Evolutionary conservation across 805 yeast genomes (phyloP).

Genomic region (Candida jianshihensis): DNA sequence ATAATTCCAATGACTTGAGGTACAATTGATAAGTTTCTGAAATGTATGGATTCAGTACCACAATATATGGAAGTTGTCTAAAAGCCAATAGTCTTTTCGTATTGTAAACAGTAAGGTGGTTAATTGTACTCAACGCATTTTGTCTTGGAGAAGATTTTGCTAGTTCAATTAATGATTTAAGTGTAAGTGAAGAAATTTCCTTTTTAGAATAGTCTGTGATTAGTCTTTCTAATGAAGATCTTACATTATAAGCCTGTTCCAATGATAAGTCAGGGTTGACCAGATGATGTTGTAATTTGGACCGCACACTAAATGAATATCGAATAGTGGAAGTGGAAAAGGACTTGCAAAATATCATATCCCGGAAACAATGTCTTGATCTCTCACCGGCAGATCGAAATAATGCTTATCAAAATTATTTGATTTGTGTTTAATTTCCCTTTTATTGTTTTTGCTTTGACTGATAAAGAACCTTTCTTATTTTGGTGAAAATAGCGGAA

Average conservation of each 20-base stretch:
- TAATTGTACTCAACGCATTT: conserved; percentile 46
- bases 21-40: conserved; percentile 71
- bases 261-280: conserved; percentile 25
- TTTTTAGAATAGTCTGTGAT: conserved; percentile 49
- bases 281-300: conserved; percentile 18
- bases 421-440: no score
- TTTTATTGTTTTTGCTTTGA: no score
- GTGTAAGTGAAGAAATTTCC: conserved; percentile 46
- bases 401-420: no score
- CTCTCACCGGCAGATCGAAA: no score
- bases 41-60: conserved; percentile 80
- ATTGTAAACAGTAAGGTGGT: conserved; percentile 50
- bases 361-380: no score
- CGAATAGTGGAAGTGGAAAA: conserved; percentile 6
- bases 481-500: no score
- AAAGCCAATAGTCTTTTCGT: conserved; percentile 68
- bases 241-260: conserved; percentile 45
- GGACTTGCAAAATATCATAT: no score
- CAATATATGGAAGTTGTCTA: conserved; percentile 73
- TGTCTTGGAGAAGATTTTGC: conserved; percentile 24
- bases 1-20: conserved; percentile 54
- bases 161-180: conserved; percentile 42
- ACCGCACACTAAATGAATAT: not conserved
- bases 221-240: conserved; percentile 52
- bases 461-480: no score